These are phyloP conservation scores for Chloranthus sessilifolius DNA, from an alignment of 164 flowering plant species.

Conservation along the genomic window DNA sequence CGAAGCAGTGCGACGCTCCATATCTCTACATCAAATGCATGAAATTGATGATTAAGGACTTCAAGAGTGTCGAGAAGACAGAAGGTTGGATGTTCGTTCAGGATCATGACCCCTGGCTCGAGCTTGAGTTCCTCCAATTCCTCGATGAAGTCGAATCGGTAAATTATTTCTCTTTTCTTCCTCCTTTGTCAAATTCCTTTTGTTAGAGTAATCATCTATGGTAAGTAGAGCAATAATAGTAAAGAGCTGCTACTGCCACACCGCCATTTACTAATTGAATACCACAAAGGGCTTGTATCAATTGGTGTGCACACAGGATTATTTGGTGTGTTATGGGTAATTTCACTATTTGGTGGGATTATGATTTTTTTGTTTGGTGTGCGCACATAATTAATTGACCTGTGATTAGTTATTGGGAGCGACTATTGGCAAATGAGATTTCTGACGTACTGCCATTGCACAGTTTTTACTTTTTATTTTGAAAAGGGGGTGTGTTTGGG, in stretches of 20 bases:
- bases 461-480: too few species aligned
- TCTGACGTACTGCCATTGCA: too few species aligned
- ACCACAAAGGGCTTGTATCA: too few species aligned
- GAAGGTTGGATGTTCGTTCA: slow-evolving; percentile 91
- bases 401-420: too few species aligned
- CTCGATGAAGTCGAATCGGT: slow-evolving; percentile 80
- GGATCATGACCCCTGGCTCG: slow-evolving; percentile 72
- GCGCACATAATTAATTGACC: too few species aligned
- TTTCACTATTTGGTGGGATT: neutral
- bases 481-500: too few species aligned
- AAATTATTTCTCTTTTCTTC: slow-evolving; percentile 8
- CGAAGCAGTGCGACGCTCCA: slow-evolving; percentile 79
- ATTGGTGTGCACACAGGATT: neutral
- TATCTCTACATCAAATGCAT: slow-evolving; percentile 71
- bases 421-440: too few species aligned
- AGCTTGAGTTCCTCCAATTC: slow-evolving; percentile 77
- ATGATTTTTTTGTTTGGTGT: too few species aligned
- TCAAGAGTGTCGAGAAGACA: slow-evolving; percentile 60
- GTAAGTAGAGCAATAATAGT: too few species aligned
- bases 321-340: neutral
- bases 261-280: too few species aligned
- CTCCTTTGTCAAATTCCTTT: neutral
- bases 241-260: too few species aligned
- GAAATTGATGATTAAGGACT: slow-evolving; percentile 49
- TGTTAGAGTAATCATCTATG: neutral